Conservation (phyloP, 75 land plant genomes). For the Chamaecyparis obtusa region DNA sequence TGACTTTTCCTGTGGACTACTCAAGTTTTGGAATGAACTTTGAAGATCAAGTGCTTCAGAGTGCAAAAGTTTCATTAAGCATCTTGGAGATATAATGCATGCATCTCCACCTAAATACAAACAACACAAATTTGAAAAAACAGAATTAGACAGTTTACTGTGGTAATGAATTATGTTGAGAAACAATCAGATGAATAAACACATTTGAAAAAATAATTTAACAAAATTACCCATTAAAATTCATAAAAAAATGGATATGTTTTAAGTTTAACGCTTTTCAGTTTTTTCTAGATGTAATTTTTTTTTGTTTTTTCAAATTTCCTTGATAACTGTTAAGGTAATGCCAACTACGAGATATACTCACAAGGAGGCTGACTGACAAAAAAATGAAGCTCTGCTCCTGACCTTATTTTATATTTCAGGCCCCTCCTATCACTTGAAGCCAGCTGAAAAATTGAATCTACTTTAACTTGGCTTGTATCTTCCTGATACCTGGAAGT, state of each 20-base stretch:
- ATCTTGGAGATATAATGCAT: constrained; percentile 36
- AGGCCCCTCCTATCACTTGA: constrained; percentile 8
- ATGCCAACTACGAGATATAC: constrained; percentile 3
- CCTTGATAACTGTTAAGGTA: not conserved
- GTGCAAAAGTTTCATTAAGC: constrained; percentile 6
- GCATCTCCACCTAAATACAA: constrained; percentile 70
- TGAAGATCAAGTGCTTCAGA: not conserved
- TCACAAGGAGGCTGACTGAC: constrained; percentile 89
- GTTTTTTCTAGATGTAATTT: not conserved
- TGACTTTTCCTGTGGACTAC: not conserved
- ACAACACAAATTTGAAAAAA: not conserved
- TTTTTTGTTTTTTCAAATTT: not conserved
- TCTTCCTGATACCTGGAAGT: not conserved
- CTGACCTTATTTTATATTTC: constrained; percentile 44
- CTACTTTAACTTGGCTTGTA: constrained; percentile 11
- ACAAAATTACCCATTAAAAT: not conserved
- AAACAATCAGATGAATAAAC: not conserved
- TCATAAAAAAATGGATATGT: not conserved
- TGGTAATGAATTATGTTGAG: not conserved
- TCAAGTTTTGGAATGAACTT: not conserved
- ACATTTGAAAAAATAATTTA: constrained; percentile 3
- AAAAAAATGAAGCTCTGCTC: constrained; percentile 76
- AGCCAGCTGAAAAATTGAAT: constrained; percentile 30
- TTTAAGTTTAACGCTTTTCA: not conserved
- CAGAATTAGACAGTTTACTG: not conserved